A percentile compares a stretch with the other conserved stretches of the same genome.
Evolutionary conservation across 345 rosid species (phyloP).

Genomic region (Syzygium grande): DNA sequence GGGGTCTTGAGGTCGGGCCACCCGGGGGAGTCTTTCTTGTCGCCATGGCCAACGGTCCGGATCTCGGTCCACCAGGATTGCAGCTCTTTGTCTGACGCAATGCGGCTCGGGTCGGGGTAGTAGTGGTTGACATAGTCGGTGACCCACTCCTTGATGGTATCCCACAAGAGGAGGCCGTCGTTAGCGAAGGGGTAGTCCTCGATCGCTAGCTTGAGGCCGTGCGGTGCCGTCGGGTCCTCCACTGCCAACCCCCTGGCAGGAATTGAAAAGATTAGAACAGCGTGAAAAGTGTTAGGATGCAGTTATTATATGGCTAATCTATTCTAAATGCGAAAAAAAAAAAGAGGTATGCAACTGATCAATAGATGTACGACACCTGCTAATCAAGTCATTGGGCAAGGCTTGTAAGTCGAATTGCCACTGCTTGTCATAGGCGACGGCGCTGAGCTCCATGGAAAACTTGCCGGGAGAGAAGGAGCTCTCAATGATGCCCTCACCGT

Average conservation of each 20-base stretch:
- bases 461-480: conserved; percentile 47
- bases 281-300: not conserved
- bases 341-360: not conserved
- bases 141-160: conserved; percentile 31
- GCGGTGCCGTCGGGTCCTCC: conserved; percentile 35
- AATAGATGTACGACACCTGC: conserved; percentile 15
- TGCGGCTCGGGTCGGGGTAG: conserved; percentile 19
- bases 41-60: conserved; percentile 39
- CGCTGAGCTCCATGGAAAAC: conserved; percentile 44
- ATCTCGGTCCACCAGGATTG: conserved; percentile 55
- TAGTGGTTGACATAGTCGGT: conserved; percentile 36
- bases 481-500: conserved; percentile 60
- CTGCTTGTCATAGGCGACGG: conserved; percentile 33
- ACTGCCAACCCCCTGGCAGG: conserved; percentile 43
- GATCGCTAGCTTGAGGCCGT: conserved; percentile 42
- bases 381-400: conserved; percentile 47
- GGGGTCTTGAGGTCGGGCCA: conserved; percentile 35
- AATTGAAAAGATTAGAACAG: not conserved
- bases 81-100: conserved; percentile 35
- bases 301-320: too few species aligned
- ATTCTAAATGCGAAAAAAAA: not conserved
- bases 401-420: conserved; percentile 53
- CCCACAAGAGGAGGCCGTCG: conserved; percentile 50
- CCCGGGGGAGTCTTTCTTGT: conserved; percentile 41
- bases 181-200: conserved; percentile 56